Percentiles rank a stretch among this genome's conserved stretches.
phyloP scores from a whole-genome alignment of 306 rosid genomes.

The Begonia fuchsioides region DNA sequence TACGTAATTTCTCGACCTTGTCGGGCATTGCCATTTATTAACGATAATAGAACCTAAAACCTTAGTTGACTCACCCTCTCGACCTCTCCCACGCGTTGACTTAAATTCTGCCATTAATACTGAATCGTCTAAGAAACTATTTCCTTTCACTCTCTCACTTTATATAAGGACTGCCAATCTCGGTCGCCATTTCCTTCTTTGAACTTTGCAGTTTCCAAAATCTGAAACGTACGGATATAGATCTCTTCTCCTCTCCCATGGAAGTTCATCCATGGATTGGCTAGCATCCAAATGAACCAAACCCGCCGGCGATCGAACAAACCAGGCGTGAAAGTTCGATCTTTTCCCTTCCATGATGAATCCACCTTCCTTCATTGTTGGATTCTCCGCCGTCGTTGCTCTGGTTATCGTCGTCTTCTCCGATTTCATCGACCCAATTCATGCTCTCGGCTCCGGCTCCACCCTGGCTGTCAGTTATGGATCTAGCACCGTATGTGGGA shows the following conservation, averaged over 20 bases:
- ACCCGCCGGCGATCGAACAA: slow-evolving; percentile 18
- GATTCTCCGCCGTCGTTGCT: slow-evolving; percentile 2
- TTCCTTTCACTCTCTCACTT: too few relatives aligned
- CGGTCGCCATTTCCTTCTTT: background rate
- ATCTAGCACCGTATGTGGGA: slow-evolving; percentile 55
- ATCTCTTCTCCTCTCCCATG: background rate
- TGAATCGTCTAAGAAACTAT: too few relatives aligned
- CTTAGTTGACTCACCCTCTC: too few relatives aligned
- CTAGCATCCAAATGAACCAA: slow-evolving; percentile 42
- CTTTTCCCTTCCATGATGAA: slow-evolving; percentile 47
- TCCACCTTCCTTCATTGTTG: slow-evolving; percentile 14
- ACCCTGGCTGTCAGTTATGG: slow-evolving; percentile 45
- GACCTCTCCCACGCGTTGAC: too few relatives aligned
- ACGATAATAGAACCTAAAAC: too few relatives aligned
- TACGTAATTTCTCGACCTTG: too few relatives aligned
- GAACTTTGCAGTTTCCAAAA: background rate
- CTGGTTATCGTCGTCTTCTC: background rate
- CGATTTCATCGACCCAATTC: slow-evolving; percentile 12
- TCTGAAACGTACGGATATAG: background rate
- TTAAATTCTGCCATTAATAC: too few relatives aligned
- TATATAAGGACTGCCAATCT: slow-evolving; percentile 9
- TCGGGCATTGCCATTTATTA: too few relatives aligned
- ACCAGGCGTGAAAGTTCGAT: slow-evolving; percentile 11
- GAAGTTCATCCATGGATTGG: background rate
- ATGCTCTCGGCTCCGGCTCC: slow-evolving; percentile 62